Percentiles rank a stretch among this genome's conserved stretches.
Evolutionary conservation across 768 basidiomycete genomes (phyloP).

Genomic region (Leucosporidium yakuticum): DNA sequence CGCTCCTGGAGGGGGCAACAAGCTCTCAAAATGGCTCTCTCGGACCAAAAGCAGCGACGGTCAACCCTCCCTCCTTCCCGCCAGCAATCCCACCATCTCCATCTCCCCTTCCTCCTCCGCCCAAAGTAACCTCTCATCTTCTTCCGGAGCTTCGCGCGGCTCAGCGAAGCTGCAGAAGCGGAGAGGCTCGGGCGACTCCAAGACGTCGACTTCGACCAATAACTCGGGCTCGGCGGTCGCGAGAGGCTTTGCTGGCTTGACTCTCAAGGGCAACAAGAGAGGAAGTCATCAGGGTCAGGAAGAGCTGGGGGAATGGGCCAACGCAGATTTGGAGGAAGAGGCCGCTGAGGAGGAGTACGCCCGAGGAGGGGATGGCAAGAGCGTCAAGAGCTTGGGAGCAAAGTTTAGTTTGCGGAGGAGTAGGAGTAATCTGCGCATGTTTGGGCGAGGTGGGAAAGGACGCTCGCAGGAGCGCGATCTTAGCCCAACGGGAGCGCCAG

Average conservation of each 20-base stretch:
- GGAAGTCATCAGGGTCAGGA: neutral
- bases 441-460: neutral
- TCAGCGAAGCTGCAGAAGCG: neutral
- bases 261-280: slow-evolving; percentile 3
- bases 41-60: neutral
- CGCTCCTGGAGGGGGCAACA: neutral
- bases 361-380: neutral
- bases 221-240: neutral
- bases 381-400: neutral
- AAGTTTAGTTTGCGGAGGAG: neutral
- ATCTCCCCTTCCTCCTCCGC: slow-evolving; percentile 20
- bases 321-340: slow-evolving; percentile 9
- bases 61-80: neutral
- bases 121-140: neutral
- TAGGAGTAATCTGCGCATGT: neutral
- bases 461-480: neutral
- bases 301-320: slow-evolving; percentile 21
- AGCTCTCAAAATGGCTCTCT: slow-evolving; percentile 9
- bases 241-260: neutral
- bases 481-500: neutral
- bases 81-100: slow-evolving; percentile 8
- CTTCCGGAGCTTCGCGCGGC: neutral
- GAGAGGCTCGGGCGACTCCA: slow-evolving; percentile 8
- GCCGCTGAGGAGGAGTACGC: slow-evolving; percentile 8
- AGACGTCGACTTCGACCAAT: neutral